phyloP scores from a whole-genome alignment of 2,329 filamentous ascomycete species.

The Coniella lustricola region DNA sequence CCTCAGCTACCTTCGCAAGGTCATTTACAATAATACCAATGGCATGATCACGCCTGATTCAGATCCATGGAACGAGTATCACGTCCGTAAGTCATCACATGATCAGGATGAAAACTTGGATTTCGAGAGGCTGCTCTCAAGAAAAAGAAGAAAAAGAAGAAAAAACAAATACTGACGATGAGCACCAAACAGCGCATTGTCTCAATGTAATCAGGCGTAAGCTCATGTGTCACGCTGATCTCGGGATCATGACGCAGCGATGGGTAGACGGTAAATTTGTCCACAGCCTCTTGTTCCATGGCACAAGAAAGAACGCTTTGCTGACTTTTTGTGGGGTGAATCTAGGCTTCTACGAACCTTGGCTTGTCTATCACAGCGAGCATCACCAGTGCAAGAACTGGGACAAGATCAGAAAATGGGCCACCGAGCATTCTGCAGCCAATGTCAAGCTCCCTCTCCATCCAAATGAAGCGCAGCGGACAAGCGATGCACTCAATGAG shows the following conservation, averaged over 20 bases:
- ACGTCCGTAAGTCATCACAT: not conserved
- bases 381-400: conserved; percentile 3
- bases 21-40: conserved; percentile 1
- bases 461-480: not conserved
- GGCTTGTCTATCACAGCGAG: conserved; percentile 2
- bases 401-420: conserved; percentile 4
- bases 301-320: not conserved
- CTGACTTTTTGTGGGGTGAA: not conserved
- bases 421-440: not conserved
- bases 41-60: not conserved
- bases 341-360: conserved; percentile 1
- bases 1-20: not conserved
- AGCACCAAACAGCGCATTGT: not conserved
- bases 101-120: not conserved
- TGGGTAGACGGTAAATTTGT: not conserved
- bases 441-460: not conserved
- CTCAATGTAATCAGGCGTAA: not conserved
- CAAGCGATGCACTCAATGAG: not conserved
- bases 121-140: not conserved
- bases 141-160: not conserved
- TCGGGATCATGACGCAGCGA: not conserved
- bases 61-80: not conserved
- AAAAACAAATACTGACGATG: not conserved
- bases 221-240: conserved; percentile 1
- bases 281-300: too few species aligned